Evolutionary conservation across 139 green algal genomes (phyloP).

Genomic region (Coccomyxa sp.): DNA sequence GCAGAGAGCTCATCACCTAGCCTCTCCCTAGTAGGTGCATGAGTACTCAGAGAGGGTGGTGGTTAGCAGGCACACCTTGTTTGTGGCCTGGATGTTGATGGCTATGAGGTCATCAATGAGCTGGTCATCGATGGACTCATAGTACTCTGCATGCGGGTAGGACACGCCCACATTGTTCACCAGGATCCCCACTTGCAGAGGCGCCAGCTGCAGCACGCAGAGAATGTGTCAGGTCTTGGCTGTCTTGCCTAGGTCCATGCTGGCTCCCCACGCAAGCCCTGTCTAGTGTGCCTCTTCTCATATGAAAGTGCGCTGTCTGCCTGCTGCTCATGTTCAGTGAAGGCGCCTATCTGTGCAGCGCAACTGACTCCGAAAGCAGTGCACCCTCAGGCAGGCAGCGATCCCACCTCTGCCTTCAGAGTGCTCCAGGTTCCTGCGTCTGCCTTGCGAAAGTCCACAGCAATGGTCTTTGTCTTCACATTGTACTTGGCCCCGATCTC

Average conservation of each 20-base stretch:
- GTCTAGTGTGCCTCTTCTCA: too few species aligned
- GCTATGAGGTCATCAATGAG: constrained; percentile 49
- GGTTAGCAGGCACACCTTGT: constrained; percentile 30
- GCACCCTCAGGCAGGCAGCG: too few species aligned
- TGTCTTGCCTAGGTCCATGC: too few species aligned
- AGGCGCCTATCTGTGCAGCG: too few species aligned
- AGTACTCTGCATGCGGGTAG: constrained; percentile 74
- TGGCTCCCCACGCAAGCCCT: too few species aligned
- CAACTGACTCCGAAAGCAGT: too few species aligned
- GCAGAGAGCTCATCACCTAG: too few species aligned
- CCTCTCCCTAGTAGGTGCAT: too few species aligned
- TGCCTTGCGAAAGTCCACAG: constrained; percentile 40
- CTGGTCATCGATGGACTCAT: constrained; percentile 42
- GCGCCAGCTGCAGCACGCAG: not conserved
- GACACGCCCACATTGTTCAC: constrained; percentile 85
- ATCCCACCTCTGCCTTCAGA: not conserved
- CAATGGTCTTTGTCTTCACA: constrained; percentile 42
- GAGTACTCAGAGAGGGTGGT: too few species aligned
- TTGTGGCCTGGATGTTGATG: constrained; percentile 53
- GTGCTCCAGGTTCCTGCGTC: not conserved
- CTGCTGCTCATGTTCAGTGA: too few species aligned
- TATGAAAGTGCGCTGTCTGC: too few species aligned
- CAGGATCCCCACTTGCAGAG: constrained; percentile 70
- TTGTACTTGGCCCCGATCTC: constrained; percentile 44
- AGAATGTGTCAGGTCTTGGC: not conserved